Base-by-base conservation (phyloP, 345 rosid genomes). In the Erucastrum elatum region DNA sequence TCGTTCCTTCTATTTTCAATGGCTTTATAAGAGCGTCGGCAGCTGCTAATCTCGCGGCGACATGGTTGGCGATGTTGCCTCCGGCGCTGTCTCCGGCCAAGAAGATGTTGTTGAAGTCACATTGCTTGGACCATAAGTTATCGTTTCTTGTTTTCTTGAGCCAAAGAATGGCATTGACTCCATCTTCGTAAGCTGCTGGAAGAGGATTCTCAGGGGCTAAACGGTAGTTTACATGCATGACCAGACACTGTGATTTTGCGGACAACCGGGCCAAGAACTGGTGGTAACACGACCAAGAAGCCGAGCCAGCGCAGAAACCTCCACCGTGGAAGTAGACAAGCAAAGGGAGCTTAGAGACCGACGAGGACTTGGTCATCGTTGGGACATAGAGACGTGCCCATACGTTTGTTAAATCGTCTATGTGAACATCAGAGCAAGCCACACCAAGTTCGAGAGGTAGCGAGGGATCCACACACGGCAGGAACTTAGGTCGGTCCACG, bases 311-410 rank as follows among this genome's bases (percentile, higher is more conserved):
- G 29, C 88, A 88, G 61, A 86, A 90, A 8, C 94, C 94, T 29
- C 92, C 94, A 16, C 92, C 94, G 68, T 90, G 92, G 82, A 88
- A 90, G 79, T 87, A 87, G 9, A 88, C 85, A 21, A 91, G 21
- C 56, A 90, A 70, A 41, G 90, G 94, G 7, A 93, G 86, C 70
- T 84, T 79, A 55, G 85, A 75, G 25, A 62, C 77, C 29, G 72
- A 66, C 4, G 66, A 21, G 2, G 66, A 56, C 33, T 72, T 74
- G 33, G 30, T 56, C 67, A 16, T 71, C 5, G 11, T 76, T 2
- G 96, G 97, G 55, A 84, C 84, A 66, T 90, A 92, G 49, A 90
- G 79, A 27, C 96, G 91, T 33, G 86, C 92, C 91, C 94, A 87
- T 31, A 87, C 75, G 84, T 87, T 85, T 5, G 86, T 84, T 63